phyloP scores from a whole-genome alignment of 2,329 filamentous ascomycete genomes.

The Microdochium bolleyi region DNA sequence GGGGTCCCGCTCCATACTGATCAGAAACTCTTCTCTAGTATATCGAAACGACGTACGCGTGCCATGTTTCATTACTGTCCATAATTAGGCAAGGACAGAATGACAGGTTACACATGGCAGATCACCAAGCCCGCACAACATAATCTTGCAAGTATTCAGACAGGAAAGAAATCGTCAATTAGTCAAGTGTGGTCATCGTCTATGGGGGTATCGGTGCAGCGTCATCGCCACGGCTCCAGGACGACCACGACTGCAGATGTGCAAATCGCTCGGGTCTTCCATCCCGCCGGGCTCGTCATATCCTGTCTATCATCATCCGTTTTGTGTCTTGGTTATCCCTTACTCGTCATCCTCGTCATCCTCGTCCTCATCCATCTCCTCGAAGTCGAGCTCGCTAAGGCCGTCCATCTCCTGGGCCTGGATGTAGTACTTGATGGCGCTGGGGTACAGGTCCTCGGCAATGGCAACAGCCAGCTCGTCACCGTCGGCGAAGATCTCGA shows the following conservation, averaged over 20 bases:
- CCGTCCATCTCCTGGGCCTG: conserved; percentile 65
- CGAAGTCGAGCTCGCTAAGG: conserved; percentile 63
- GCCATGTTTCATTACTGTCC: too few species aligned
- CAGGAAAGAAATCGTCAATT: neutral
- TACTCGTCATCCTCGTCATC: conserved; percentile 49
- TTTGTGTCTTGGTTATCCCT: conserved; percentile 36
- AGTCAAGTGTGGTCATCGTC: neutral
- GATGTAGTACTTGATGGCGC: conserved; percentile 80
- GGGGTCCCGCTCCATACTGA: too few species aligned
- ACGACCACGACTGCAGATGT: neutral
- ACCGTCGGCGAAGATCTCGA: conserved; percentile 82
- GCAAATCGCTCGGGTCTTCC: neutral
- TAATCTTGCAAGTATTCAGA: neutral
- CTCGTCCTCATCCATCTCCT: conserved; percentile 39
- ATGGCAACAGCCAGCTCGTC: conserved; percentile 75
- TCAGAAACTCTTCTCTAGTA: too few species aligned
- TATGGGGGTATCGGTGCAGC: neutral
- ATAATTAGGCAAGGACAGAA: too few species aligned
- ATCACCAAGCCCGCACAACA: too few species aligned
- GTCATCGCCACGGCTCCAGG: neutral
- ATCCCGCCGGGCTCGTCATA: neutral
- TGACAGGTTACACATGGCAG: too few species aligned
- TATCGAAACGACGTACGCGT: too few species aligned
- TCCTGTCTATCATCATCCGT: conserved; percentile 24
- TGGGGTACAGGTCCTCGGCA: conserved; percentile 82